Base-by-base conservation (phyloP, 208 protist genomes). In the Crithidia fasciculata region DNA sequence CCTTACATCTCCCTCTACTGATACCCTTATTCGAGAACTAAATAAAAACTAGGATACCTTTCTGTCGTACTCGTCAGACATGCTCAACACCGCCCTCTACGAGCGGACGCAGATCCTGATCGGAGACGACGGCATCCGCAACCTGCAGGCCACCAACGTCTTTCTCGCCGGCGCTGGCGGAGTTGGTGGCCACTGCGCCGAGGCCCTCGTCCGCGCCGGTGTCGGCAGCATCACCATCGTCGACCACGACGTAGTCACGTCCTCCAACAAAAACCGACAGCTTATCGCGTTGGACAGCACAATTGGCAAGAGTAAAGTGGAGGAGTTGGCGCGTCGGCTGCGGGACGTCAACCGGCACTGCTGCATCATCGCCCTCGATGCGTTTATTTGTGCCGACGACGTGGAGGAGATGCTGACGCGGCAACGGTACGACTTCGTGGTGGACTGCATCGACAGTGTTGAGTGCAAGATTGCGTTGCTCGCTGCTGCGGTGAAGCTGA, bases 391-490 rank as follows among this genome's bases (percentile, higher is more conserved):
- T 8, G 62, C 87, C 6, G 88, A 94, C 8, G 90, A 95, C 69
- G 74, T 87, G 45, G 80, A 90, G 39, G 85, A 93, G n/a, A 58
- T 96, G 6, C 82, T 97, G 36, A 74, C 82, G 13, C 77, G 87
- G 36, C 89, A 96, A 76, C 50, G 55, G 28, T 96, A 94, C 70
- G 83, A 95, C 74, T 95, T 83, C 58, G 86, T 98, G 4, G 85
- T 97, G 44, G 95, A 97, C 69, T 95, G 90, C 83, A 98, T 98
- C 60, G 95, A 98, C 76, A 96, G 89, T 62, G 84, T 97, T 13
- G 83, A 90, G 37, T 95, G 90, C 74, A 98, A 98, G 69, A 85
- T 95, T 6, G 81, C 87, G 3, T 81, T 98, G 41, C 83, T 98
- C 16, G 76, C 75, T 2, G 81, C 86, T 0, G 83, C 87, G 2